Evolutionary conservation across 164 flowering plant species (phyloP), one percentile per base, ranked within the genome.

Genomic region (Annona cherimola): DNA sequence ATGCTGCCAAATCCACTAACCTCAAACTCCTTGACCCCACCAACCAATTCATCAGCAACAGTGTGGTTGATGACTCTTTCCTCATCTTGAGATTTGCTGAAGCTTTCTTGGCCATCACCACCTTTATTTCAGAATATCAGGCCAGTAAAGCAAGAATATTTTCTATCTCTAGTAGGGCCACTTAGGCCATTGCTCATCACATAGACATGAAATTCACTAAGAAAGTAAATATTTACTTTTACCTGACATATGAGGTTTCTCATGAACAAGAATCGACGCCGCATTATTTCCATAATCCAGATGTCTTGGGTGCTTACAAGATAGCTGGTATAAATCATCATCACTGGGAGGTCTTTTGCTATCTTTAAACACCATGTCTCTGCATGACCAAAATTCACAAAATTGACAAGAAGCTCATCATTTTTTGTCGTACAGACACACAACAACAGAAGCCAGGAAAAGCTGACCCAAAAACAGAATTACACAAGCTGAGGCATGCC

Each of bases 281-380:
- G 5, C 14, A 16, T 16, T 11, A 50, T 8, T 50, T 11, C 57
- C 65, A 44, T 59, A 71, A 2, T 76, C 88, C 66, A 75, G 40
- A 20, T 75, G 85, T n/a, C 82, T 77, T 18, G 75, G 77, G 55
- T 76, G 84, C 81, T 77, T 86, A 63, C 54, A 81, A 55, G 87
- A 59, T 73, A 81, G 67, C 8, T 70, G 81, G 42, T 46, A 73
- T 16, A 76, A 65, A 57, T 80, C 83, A 43, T 81, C 86, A 61
- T 75, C 81, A 75, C 45, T 68, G 54, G 71, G 80, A 65, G 86
- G 79, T n/a, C 89, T 77, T 70, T 86, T 86, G 44, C 76, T 70
- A 11, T 75, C 69, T 63, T 50, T 70, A 70, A 69, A 77, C 41
- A 76, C 81, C 89, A 86, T 86, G 68, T 60, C 74, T 81, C 87